phyloP scores from a whole-genome alignment of 2,329 filamentous ascomycete species.

The Dryadomyces quercus-mongolicae region DNA sequence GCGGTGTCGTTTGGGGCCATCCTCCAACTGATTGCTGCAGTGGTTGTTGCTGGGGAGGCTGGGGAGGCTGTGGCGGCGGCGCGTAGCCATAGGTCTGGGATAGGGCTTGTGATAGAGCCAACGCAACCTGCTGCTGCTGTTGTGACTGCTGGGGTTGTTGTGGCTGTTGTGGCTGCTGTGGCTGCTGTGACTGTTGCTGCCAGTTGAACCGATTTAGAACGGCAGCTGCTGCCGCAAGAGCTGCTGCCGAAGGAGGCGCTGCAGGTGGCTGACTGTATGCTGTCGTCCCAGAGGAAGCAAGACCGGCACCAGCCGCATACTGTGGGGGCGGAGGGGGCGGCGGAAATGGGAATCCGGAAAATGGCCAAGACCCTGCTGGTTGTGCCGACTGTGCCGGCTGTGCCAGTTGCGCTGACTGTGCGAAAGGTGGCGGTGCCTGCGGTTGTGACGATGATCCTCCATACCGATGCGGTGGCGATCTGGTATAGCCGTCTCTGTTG shows the following conservation, averaged over 20 bases:
- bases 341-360: slow-evolving; percentile 10
- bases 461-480: neutral
- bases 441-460: neutral
- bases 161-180: slow-evolving; percentile 12
- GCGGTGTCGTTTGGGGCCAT: neutral
- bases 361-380: slow-evolving; percentile 4
- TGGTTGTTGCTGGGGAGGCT: slow-evolving; percentile 3
- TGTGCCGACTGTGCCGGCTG: neutral
- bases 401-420: slow-evolving; percentile 6
- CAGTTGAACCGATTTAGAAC: slow-evolving; percentile 12
- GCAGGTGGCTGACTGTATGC: neutral
- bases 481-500: neutral
- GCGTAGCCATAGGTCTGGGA: neutral
- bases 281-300: neutral
- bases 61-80: slow-evolving; percentile 1
- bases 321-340: slow-evolving; percentile 17
- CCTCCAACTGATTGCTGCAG: neutral
- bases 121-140: slow-evolving; percentile 7
- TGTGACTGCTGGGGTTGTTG: slow-evolving; percentile 14
- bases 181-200: slow-evolving; percentile 23
- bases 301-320: neutral
- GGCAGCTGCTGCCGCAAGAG: slow-evolving; percentile 3
- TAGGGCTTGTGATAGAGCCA: neutral
- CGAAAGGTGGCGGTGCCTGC: neutral
- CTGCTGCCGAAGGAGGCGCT: neutral